Conservation (phyloP, 2,329 filamentous ascomycete genomes). For the Orbilia oligospora region DNA sequence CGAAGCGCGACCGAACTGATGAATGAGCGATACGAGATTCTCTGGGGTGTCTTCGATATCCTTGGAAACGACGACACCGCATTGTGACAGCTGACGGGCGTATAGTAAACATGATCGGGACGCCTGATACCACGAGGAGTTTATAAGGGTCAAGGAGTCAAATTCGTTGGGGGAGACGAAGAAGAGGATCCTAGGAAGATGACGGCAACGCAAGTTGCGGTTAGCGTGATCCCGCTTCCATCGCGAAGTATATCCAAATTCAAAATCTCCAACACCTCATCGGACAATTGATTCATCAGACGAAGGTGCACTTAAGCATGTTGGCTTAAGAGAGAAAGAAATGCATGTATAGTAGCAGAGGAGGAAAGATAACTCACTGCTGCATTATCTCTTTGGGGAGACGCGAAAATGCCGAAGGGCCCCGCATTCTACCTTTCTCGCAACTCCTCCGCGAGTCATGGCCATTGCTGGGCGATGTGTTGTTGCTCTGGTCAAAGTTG, state of each 20-base stretch:
- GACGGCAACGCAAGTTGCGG: conserved; percentile 24
- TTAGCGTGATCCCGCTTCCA: conserved; percentile 7
- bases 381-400: conserved; percentile 79
- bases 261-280: conserved; percentile 26
- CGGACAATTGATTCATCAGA: not conserved
- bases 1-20: conserved; percentile 77
- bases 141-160: conserved; percentile 77
- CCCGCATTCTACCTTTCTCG: conserved; percentile 25
- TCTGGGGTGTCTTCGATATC: conserved; percentile 68
- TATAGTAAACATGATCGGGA: conserved; percentile 77
- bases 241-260: conserved; percentile 42
- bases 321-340: not conserved
- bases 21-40: conserved; percentile 74
- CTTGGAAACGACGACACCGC: conserved; percentile 73
- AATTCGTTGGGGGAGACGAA: conserved; percentile 75
- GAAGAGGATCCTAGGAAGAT: conserved; percentile 72
- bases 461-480: conserved; percentile 35
- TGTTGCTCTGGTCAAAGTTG: conserved; percentile 26
- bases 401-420: conserved; percentile 70
- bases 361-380: conserved; percentile 71
- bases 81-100: conserved; percentile 74
- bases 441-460: conserved; percentile 37
- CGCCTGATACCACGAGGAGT: conserved; percentile 76
- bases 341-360: not conserved
- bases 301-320: not conserved